Percentiles rank a stretch among this genome's conserved stretches.
phyloP scores from a whole-genome alignment of 1,139 yeast species.

The Pneumocystis carinii region DNA sequence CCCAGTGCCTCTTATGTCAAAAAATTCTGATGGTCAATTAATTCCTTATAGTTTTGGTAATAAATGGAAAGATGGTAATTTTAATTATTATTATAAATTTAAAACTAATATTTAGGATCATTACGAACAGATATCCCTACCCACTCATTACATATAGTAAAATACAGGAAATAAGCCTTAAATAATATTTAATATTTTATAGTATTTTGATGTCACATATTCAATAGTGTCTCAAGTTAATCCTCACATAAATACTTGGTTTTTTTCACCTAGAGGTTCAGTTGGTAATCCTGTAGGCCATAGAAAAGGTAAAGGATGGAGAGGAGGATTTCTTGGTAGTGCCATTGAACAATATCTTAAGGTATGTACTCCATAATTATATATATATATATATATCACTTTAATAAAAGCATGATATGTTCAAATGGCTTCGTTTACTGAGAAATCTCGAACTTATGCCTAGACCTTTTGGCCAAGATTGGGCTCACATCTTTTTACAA shows the following conservation, averaged over 20 bases:
- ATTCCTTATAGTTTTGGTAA: slow-evolving; percentile 61
- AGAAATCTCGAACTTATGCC: slow-evolving; percentile 56
- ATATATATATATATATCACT: not conserved
- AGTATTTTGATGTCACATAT: slow-evolving; percentile 58
- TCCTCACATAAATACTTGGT: slow-evolving; percentile 65
- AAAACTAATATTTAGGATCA: not conserved
- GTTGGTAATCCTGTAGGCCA: slow-evolving; percentile 68
- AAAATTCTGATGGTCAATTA: slow-evolving; percentile 33
- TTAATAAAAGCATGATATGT: slow-evolving; percentile 51
- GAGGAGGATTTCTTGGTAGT: slow-evolving; percentile 67
- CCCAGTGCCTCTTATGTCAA: slow-evolving; percentile 71
- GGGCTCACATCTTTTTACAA: slow-evolving; percentile 68
- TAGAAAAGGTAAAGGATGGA: slow-evolving; percentile 39
- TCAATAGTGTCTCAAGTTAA: slow-evolving; percentile 69
- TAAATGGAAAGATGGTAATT: slow-evolving; percentile 62
- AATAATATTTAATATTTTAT: not conserved
- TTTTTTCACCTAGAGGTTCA: slow-evolving; percentile 66
- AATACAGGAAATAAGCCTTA: not conserved
- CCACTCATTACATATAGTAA: slow-evolving; percentile 43
- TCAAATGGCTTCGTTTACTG: slow-evolving; percentile 58
- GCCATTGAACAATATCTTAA: slow-evolving; percentile 42
- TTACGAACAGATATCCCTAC: slow-evolving; percentile 54
- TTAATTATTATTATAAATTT: slow-evolving; percentile 16
- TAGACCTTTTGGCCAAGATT: slow-evolving; percentile 55
- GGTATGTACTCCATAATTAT: not conserved